phyloP scores from a whole-genome alignment of 208 protist genomes.

The Acanthamoeba sp. region DNA sequence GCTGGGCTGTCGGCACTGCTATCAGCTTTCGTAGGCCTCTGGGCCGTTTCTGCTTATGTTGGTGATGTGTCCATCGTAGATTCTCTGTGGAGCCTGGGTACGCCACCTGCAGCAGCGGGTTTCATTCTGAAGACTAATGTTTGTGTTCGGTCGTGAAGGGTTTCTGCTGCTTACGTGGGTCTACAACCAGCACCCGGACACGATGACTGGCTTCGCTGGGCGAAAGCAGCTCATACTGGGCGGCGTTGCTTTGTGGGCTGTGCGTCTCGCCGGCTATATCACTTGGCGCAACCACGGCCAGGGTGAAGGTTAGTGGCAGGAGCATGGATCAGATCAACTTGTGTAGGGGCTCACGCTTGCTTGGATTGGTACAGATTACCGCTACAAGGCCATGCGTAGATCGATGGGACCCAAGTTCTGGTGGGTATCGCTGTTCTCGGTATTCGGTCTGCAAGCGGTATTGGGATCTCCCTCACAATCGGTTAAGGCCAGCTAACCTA shows the following conservation, averaged over 20 bases:
- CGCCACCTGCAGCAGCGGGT: neutral
- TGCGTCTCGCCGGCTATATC: slow-evolving; percentile 56
- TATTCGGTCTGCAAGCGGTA: slow-evolving; percentile 62
- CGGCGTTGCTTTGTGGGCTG: neutral
- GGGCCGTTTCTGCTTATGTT: neutral
- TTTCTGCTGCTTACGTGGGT: slow-evolving; percentile 43
- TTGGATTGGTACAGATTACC: neutral
- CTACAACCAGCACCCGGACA: slow-evolving; percentile 56
- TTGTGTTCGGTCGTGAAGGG: neutral
- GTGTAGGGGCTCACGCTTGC: neutral
- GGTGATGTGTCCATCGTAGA: slow-evolving; percentile 66
- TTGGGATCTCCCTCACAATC: neutral
- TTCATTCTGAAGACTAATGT: neutral
- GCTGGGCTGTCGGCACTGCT: slow-evolving; percentile 17
- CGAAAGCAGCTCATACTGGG: slow-evolving; percentile 67
- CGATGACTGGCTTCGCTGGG: neutral
- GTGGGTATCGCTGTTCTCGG: slow-evolving; percentile 57
- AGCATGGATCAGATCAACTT: neutral
- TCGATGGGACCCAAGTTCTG: slow-evolving; percentile 52
- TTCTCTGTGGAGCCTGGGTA: slow-evolving; percentile 70
- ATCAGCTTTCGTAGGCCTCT: slow-evolving; percentile 4
- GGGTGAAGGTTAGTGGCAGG: slow-evolving; percentile 34
- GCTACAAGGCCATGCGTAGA: slow-evolving; percentile 72
- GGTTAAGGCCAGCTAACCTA: neutral
- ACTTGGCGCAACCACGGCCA: slow-evolving; percentile 62